Conservation (phyloP, 805 yeast species). For the Barnettozyma wickerhamii region DNA sequence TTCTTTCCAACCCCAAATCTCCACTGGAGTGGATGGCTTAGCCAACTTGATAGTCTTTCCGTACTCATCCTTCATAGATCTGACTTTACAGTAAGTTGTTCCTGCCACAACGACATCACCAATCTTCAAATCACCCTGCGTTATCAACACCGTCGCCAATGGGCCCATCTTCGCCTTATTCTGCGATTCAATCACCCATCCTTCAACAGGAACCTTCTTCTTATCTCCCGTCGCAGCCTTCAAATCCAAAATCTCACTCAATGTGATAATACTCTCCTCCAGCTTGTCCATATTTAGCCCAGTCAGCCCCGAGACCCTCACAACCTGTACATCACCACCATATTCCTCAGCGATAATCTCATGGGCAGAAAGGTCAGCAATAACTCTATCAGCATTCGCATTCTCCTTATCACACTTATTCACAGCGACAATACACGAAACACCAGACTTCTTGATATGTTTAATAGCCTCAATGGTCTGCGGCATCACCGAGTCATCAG, state of each 20-base stretch:
- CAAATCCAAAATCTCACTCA: constrained; percentile 79
- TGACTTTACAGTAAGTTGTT: constrained; percentile 77
- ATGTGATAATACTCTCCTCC: constrained; percentile 82
- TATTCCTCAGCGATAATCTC: constrained; percentile 86
- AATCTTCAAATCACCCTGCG: constrained; percentile 67
- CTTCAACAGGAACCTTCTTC: constrained; percentile 55
- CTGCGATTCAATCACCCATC: constrained; percentile 86
- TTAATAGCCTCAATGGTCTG: constrained; percentile 94
- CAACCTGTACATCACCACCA: constrained; percentile 93
- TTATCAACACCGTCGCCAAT: constrained; percentile 78
- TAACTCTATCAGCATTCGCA: constrained; percentile 68
- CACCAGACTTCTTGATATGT: constrained; percentile 80
- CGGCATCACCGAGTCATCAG: constrained; percentile 97
- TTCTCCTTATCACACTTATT: constrained; percentile 87
- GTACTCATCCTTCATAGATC: constrained; percentile 68
- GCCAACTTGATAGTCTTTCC: constrained; percentile 64
- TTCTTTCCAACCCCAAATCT: constrained; percentile 91
- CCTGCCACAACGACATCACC: constrained; percentile 86
- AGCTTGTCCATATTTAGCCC: constrained; percentile 86
- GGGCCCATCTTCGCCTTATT: constrained; percentile 79
- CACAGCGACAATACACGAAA: constrained; percentile 84
- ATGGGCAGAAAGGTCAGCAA: constrained; percentile 68
- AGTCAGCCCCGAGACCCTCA: constrained; percentile 82
- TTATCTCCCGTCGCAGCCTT: constrained; percentile 46
- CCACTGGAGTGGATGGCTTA: constrained; percentile 86